Base-by-base conservation (phyloP, 2,329 filamentous ascomycete species). In the Apiospora marii region DNA sequence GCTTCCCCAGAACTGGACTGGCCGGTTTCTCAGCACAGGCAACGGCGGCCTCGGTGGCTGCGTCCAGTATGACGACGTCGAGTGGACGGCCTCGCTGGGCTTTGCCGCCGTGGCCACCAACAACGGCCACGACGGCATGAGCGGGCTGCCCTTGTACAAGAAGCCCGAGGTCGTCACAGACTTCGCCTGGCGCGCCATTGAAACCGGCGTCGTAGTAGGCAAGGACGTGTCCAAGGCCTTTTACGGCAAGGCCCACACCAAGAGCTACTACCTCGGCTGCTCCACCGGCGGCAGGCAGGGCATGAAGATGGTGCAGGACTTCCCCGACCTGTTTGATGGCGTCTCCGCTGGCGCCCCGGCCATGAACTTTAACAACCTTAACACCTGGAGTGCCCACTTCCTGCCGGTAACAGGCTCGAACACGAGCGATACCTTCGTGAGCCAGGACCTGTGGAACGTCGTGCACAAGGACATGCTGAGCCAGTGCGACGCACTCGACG, bases 281-380 rank as follows among this genome's bases (percentile, higher is more conserved):
- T 90, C 88, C 0, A 87, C 87, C 0, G 90, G 90, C 12, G 89
- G 90, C 0, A 83, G 89, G 0, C 87, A 91, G 80, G 89, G 88
- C 4, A 80, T 89, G 46, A 87, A 87, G 71, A 84, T 86, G 13
- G 84, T 86, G 0, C 85, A 91, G 74, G 75, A 81, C 16, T 90
- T 85, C 73, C 88, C 89, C 0, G 81, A 86, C 0, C 87, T 90
- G 73, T 91, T 89, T 69, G 87, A 91, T 69, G 88, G 88, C 37
- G 84, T 89, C 27, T 79, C 89, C 0, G 88, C 87, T 3, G 85
- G 86, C 3, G 77, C 77, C 19, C 81, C 82, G 14, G 86, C 86
- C 12, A 72, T 82, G 7, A 78, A 79, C 72, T 82, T 82, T 58
- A 78, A 77, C 61, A 74, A 78, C 41, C 74, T 82, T 5, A 77